Base-by-base conservation (phyloP, 2,329 filamentous ascomycete species). In the Nigrospora oryzae region DNA sequence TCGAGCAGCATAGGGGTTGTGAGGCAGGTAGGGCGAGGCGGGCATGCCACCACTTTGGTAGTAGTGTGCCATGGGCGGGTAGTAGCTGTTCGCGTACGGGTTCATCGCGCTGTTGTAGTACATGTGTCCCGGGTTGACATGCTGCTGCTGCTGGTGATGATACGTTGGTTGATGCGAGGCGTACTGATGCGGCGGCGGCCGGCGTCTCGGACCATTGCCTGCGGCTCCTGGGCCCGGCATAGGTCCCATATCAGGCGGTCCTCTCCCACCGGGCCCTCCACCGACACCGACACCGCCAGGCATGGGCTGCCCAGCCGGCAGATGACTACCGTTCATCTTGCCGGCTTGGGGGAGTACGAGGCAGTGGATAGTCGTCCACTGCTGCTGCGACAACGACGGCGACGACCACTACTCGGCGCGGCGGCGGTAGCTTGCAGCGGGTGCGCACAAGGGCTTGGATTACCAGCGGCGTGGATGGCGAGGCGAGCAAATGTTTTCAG, bases 321-420 rank as follows among this genome's bases (percentile, higher is more conserved):
- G 80, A 83, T 84, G 81, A 76, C 73, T 76, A 68, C 73, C 73
- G 71, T 81, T 84, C 83, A 88, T 88, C 82, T 76, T 86, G 78
- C 79, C 81, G 79, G 77, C 77, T 69, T 78, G 74, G 76, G 77
- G 64, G 55, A 14, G 40, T 35, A 35, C 28, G 40, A 42, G 36
- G 40, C 40, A 42, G 40, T 42, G 40, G 40, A 33, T 42, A 42
- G 54, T 44, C 54, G 57, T 59, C 54, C 59, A 59, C 58, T 52
- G 54, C 59, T 54, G 49, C 53, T 33, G 50, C 50, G 48, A 51
- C 51, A 36, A 13, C 15, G 36, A 36, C 23, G 23, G 23, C 23
- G 23, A 28, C 23, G 8, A 28, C 23, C 23, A 28, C 23, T 7
- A 28, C 23, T 28, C 23, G 23, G 23, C 23, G 23, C 23, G 23